These are phyloP conservation scores for Acanthamoeba triangularis DNA, from an alignment of 208 protist species.

Conservation along the genomic window DNA sequence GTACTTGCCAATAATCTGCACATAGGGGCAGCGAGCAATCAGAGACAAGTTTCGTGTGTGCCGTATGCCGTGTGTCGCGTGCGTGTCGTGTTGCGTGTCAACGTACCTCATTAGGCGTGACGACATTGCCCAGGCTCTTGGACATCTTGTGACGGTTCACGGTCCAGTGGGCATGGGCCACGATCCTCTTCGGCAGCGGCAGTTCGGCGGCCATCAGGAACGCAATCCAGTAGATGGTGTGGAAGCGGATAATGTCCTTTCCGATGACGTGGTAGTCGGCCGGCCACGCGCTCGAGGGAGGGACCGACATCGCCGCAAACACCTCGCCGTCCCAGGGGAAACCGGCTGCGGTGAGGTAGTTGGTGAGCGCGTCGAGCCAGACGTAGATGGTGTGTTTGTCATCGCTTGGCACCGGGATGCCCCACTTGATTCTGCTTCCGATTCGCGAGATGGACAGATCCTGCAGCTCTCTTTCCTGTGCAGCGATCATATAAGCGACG, in stretches of 20 bases:
- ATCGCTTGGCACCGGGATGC: conserved; percentile 97
- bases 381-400: conserved; percentile 98
- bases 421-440: conserved; percentile 96
- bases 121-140: conserved; percentile 95
- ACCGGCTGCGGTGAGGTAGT: conserved; percentile 98
- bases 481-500: not conserved
- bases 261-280: conserved; percentile 96
- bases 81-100: conserved; percentile 85
- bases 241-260: conserved; percentile 99
- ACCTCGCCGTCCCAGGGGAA: conserved; percentile 63
- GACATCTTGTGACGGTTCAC: conserved; percentile 87
- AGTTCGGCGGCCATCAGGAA: conserved; percentile 97
- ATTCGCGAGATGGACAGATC: conserved; percentile 98
- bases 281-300: conserved; percentile 42
- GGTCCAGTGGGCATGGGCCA: conserved; percentile 94
- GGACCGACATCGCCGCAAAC: too few species aligned
- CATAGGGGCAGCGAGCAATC: not conserved
- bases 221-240: conserved; percentile 99
- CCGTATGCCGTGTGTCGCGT: conserved; percentile 48
- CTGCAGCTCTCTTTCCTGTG: conserved; percentile 90
- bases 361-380: conserved; percentile 99
- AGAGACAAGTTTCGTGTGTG: too few species aligned
- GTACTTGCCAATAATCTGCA: conserved; percentile 90
- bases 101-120: conserved; percentile 96
- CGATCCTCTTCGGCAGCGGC: conserved; percentile 94